Base-by-base conservation (phyloP, 2,329 filamentous ascomycete genomes). In the Diplodia corticola region DNA sequence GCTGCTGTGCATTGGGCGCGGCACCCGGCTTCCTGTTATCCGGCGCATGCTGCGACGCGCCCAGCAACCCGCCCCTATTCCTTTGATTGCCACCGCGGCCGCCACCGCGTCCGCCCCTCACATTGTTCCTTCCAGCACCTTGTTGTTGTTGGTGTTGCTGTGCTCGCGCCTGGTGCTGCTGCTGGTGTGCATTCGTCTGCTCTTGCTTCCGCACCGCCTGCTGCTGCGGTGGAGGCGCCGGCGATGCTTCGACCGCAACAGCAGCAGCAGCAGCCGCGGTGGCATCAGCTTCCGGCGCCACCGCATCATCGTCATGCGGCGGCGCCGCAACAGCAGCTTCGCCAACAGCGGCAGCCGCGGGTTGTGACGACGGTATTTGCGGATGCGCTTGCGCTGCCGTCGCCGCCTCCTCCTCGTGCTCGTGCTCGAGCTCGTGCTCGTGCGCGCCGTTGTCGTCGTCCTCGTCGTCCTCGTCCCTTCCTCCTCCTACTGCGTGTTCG, bases 91-190 rank as follows among this genome's bases (percentile, higher is more conserved):
- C 63, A 15, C 69, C 67, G 44, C 70, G 60, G 6, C 67, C 67
- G 20, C 60, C 66, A 20, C 64, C 55, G 9, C 69, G 60, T 5
- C 69, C 67, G 46, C 70, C 73, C 73, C 53, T 73, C 71, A 71
- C 10, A 22, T 46, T 57, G 4, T 71, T 20, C 37, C 30, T 22
- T 48, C 20, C 9, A 70, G 68, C n/a, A 70, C 70, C 69, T 54
- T 26, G 33, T 3, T 35, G 33, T 9, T 35, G 33, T 10, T 35
- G 33, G 67, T 26, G 73, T 70, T 15, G 70, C 68, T 35, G 70
- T 59, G 26, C n/a, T 44, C 9, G 64, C 22, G 51, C 10, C n/a
- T 61, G 48, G 13, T 40, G 46, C 40, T 33, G 26, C 28, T 22
- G 30, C 35, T 51, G 48, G 5, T n/a, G 30, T 20, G 40, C n/a